Percentiles rank a stretch among this genome's conserved stretches.
Evolutionary conservation across 78 protist species (phyloP).

Genomic region (Dictyostelium discoideum): dicty_2.7 NC_007088.5:7625501-7626000

Average conservation of each 20-base stretch:
- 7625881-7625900: constrained; percentile 29
- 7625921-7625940: constrained; percentile 79
- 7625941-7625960: constrained; percentile 98
- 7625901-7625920: constrained; percentile 73
- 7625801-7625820: too few species aligned
- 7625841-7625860: neutral
- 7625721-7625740: too few species aligned
- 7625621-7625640: neutral
- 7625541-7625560: constrained; percentile 95
- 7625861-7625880: constrained; percentile 37
- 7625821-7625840: too few species aligned
- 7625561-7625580: constrained; percentile 98
- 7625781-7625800: too few species aligned
- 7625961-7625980: constrained; percentile 97
- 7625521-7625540: constrained; percentile 81
- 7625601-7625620: neutral
- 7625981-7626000: constrained; percentile 99
- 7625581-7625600: constrained; percentile 31
- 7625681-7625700: too few species aligned
- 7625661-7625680: too few species aligned
- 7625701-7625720: too few species aligned
- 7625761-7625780: too few species aligned
- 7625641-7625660: neutral
- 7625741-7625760: too few species aligned
- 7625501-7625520: constrained; percentile 99